These are phyloP conservation scores for Pyrenula aspistea DNA, from an alignment of 495 filamentous ascomycete species.

Conservation along the genomic window DNA sequence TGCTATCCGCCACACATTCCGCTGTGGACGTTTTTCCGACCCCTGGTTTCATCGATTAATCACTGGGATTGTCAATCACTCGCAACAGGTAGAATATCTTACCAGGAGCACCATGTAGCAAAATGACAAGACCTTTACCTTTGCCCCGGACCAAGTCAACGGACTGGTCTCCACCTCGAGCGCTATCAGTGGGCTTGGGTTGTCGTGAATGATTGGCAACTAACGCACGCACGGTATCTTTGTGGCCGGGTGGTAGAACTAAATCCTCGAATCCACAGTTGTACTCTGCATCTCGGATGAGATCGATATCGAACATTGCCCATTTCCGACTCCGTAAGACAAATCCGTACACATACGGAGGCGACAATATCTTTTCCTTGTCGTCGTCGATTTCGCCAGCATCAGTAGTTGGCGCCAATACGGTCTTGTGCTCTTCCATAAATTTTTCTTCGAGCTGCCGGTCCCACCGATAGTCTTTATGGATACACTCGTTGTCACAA, in stretches of 20 bases:
- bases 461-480: slow-evolving; percentile 20
- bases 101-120: slow-evolving; percentile 39
- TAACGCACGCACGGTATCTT: slow-evolving; percentile 22
- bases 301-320: slow-evolving; percentile 12
- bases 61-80: too few relatives aligned
- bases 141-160: slow-evolving; percentile 19
- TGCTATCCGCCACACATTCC: slow-evolving; percentile 17
- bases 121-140: slow-evolving; percentile 35
- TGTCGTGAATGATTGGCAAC: slow-evolving; percentile 28
- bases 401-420: too few relatives aligned
- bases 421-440: too few relatives aligned
- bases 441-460: slow-evolving; percentile 12
- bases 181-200: slow-evolving; percentile 15
- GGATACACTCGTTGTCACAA: slow-evolving; percentile 11
- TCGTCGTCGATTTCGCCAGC: slow-evolving; percentile 13
- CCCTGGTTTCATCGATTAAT: too few relatives aligned
- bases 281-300: slow-evolving; percentile 1
- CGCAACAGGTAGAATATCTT: too few relatives aligned
- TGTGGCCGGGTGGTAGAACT: slow-evolving; percentile 19
- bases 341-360: slow-evolving; percentile 30
- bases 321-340: slow-evolving; percentile 28
- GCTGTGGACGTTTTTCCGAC: slow-evolving; percentile 25
- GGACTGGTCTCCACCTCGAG: slow-evolving; percentile 7
- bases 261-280: slow-evolving; percentile 21
- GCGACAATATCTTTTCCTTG: slow-evolving; percentile 24